Evolutionary conservation across 164 flowering plant genomes (phyloP), one percentile per base, ranked within the genome.

Genomic region (Dillenia turbinata): DNA sequence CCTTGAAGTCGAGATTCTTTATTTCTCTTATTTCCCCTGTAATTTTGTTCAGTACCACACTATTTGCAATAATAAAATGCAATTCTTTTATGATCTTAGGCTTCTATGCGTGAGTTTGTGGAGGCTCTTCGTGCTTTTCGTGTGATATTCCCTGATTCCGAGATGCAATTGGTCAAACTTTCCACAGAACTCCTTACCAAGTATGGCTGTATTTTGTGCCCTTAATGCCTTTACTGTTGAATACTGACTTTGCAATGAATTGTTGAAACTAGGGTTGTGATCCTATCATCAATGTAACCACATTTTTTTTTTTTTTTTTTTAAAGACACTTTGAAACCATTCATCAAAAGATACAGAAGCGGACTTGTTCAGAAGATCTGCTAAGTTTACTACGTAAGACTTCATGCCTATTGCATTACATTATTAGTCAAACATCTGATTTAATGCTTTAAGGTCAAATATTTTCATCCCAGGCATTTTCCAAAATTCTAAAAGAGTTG

Each of bases 111-210:
- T 59, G 94, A 84, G 75, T 86, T 91, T 77, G 82, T 72, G 47
- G 96, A 91, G 77, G 92, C 88, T 74, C 73, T 89, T 48, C 92
- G 81, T 72, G 96, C 99, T 70, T 89, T 84, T 79, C 81, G 84
- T 66, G 84, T 79, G 59, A 89, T 94, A 75, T 89, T 94, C 77
- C 92, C 90, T 52, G 89, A 89, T 73, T 89, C 99, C 54, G 96
- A 85, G 68, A 60, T 62, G 67, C 86, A 80, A 66, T 84, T 89
- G 22, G 75, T 75, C 63, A 82, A 75, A 75, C 85, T 94, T 63
- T 75, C 88, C 52, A 79, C 71, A 58, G 81, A 82, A 47, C 72
- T 87, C 52, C 65, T 85, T 69, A 70, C 59, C 52, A 90, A 66
- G 98, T 89, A 81, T 51, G 73, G 6, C 26, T 56, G 40, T 52